phyloP scores from a whole-genome alignment of 2,329 filamentous ascomycete genomes.

The Botrytis porri region DNA sequence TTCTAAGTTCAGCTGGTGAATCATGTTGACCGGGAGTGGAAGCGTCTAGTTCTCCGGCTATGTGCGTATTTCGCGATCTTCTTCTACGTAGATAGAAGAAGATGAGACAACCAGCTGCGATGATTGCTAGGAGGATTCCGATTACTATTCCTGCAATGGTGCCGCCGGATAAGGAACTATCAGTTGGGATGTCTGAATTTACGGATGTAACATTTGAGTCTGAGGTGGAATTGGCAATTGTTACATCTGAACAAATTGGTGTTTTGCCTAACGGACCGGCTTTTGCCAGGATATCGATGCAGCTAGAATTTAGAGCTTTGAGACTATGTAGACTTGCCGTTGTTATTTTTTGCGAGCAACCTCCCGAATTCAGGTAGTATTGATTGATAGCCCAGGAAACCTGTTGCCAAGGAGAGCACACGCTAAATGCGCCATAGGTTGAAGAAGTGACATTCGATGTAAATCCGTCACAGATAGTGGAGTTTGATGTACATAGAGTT shows the following conservation, averaged over 20 bases:
- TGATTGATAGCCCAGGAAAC: slow-evolving; percentile 72
- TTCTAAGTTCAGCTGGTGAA: neutral
- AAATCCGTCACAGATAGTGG: slow-evolving; percentile 29
- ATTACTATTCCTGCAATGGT: neutral
- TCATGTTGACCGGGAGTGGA: neutral
- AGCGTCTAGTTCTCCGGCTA: neutral
- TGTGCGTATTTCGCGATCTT: neutral
- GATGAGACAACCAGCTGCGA: neutral
- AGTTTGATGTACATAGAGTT: slow-evolving; percentile 48
- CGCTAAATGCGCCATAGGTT: slow-evolving; percentile 69
- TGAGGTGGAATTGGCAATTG: neutral
- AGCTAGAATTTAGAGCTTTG: neutral
- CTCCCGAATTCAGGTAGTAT: slow-evolving; percentile 44
- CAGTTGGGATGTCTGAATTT: neutral
- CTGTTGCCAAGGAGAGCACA: slow-evolving; percentile 67
- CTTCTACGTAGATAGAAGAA: neutral
- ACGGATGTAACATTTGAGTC: neutral
- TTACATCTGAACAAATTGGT: neutral
- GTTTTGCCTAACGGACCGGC: neutral
- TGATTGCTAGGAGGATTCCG: neutral
- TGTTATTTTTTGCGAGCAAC: neutral
- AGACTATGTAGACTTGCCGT: no score
- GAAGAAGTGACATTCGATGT: slow-evolving; percentile 58
- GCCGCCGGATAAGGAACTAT: neutral
- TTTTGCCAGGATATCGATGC: neutral